phyloP scores from a whole-genome alignment of 2,329 filamentous ascomycete species.

The Lasiodiplodia sp. region DNA sequence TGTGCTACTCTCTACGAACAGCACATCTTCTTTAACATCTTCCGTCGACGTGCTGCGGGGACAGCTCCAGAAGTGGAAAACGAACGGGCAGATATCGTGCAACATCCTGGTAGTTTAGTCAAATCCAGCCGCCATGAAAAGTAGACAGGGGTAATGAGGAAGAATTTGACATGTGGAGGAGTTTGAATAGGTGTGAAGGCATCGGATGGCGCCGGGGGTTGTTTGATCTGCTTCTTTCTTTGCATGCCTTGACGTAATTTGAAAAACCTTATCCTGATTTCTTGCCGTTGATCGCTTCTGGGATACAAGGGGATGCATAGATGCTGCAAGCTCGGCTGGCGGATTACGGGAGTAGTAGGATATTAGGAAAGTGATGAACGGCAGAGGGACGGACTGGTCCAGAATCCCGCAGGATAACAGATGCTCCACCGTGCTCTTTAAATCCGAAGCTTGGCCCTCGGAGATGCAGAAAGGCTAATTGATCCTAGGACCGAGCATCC shows the following conservation, averaged over 20 bases:
- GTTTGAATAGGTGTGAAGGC: background rate
- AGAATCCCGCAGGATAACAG: background rate
- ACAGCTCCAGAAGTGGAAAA: no score
- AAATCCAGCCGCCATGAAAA: background rate
- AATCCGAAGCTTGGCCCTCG: background rate
- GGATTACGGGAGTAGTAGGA: background rate
- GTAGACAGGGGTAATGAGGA: background rate
- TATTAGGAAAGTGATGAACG: background rate
- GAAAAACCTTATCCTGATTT: conserved; percentile 13
- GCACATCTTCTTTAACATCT: background rate
- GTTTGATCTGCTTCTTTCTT: background rate
- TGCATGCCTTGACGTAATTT: background rate
- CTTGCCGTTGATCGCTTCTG: background rate
- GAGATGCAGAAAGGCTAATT: background rate
- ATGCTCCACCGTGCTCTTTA: background rate
- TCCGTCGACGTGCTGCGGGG: no score
- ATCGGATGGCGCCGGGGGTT: background rate
- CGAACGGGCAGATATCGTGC: no score
- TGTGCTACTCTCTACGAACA: background rate
- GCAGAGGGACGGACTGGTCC: background rate
- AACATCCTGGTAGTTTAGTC: background rate
- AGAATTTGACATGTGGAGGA: background rate
- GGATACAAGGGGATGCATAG: background rate
- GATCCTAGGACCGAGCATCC: background rate
- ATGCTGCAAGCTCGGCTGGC: background rate